Base-by-base conservation (phyloP, 495 filamentous ascomycete species). In the Elasticomyces elasticus region DNA sequence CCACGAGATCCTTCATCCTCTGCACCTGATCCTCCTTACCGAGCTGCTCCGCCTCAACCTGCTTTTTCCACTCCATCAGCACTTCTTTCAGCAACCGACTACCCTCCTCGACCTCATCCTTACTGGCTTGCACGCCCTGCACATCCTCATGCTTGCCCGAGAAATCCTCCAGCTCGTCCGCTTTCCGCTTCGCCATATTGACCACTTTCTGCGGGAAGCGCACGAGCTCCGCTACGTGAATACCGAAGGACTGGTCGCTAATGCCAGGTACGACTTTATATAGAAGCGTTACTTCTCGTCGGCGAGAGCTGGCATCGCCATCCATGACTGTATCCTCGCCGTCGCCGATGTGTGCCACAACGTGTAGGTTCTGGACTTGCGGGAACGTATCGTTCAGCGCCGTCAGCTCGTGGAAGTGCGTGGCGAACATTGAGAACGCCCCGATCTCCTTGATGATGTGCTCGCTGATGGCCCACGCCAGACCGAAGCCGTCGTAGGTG, bases 381-480 rank as follows among this genome's bases (percentile, higher is more conserved):
- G 82, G 80, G 67, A 94, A 83, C 47, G 84, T 79, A 47, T 96
- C 87, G 10, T 80, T 84, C 31, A 99, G 72, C 1, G 89, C 89
- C 0, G 92, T 99, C 43, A 99, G 75, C 67, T 99, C 92, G 67
- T 99, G 92, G 74, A 99, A 99, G 69, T 99, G 92, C 4, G 92
- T 99, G 1, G 94, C 92, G 62, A 99, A 97, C 65, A 95, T 80
- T 44, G 89, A 84, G 66, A 85, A 96, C 59, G 87, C 94, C 52
- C 86, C 81, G 51, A 99, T 95, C 64, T 96, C 88, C 50, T 84
- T 89, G 64, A 99, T 78, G 55, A 99, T 97, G 66, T 97, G 87
- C 68, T 99, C 92, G 6, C 87, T 94, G 56, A 99, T 99, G 46
- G 92, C 92, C 92, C 92, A 98, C 0, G 92, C 92, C 24, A 98